A percentile compares a stretch with the other conserved stretches of the same genome.
phyloP scores from a whole-genome alignment of 495 filamentous ascomycete species.

The Neurospora sublineolata region DNA sequence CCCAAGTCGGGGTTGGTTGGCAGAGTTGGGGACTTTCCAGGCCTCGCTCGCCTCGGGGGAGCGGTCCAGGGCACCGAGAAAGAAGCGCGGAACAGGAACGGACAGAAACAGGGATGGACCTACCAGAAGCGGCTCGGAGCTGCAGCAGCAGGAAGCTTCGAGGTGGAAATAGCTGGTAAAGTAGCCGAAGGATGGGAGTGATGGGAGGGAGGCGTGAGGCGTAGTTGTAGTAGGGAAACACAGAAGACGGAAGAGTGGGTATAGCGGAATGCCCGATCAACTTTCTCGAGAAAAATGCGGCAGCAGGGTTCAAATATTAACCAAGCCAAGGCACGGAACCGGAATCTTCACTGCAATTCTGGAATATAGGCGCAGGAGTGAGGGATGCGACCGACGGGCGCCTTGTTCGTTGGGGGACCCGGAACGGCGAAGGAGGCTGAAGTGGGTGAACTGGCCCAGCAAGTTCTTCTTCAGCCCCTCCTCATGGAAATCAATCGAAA shows the following conservation, averaged over 20 bases:
- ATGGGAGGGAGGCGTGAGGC: neutral
- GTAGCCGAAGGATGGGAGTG: neutral
- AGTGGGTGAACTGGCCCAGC: neutral
- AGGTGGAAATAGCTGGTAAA: neutral
- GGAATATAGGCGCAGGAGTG: neutral
- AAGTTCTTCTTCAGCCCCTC: constrained; percentile 20
- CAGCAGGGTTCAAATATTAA: neutral
- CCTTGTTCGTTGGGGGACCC: neutral
- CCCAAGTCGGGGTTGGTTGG: neutral
- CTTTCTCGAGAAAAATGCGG: neutral
- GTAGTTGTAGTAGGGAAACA: neutral
- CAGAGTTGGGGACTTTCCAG: neutral
- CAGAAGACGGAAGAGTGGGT: neutral
- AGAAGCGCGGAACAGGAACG: neutral
- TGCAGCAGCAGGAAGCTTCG: neutral
- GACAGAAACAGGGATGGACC: neutral
- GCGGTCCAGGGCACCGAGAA: neutral
- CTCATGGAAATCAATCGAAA: constrained; percentile 28
- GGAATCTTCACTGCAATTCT: neutral
- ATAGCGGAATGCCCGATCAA: neutral
- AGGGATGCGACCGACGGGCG: neutral
- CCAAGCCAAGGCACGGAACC: neutral
- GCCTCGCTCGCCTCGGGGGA: neutral
- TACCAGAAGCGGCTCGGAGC: neutral
- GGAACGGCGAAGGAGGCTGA: neutral